Evolutionary conservation across 169 alveolate genomes (phyloP), one percentile per base, ranked within the genome.

Genomic region (Babesia divergens): DNA sequence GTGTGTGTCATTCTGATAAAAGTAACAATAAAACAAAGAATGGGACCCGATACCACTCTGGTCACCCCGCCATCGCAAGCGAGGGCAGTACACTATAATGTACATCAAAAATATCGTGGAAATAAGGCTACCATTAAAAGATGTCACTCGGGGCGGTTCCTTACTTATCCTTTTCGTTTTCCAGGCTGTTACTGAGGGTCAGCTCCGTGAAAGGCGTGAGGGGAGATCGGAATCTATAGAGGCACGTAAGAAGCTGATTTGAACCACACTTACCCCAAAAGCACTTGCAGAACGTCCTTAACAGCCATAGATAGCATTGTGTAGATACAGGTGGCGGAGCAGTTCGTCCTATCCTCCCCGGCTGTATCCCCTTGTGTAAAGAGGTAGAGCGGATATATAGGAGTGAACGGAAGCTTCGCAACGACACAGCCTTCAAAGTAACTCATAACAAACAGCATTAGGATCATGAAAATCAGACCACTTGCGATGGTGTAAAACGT

Each of bases 361-460:
- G 58, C 79, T 29, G 65, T 46, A 24, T 89, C 90, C 32, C 89
- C 65, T 42, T 76, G 87, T n/a, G 93, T 89, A 54, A 89, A 65
- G 54, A 84, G 37, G 46, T 83, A 51, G 46, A 89, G 51, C 20
- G 85, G 86, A 38, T 71, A 75, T 31, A 89, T 44, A 22, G 93
- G 93, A 52, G 44, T 82, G 75, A 89, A 89, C n/a, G 93, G 93
- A 40, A 89, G 75, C 54, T 84, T 82, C 35, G 89, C 93, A 32
- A 89, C 76, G 47, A 84, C 75, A 67, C 83, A 65, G 35, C 87
- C 88, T 72, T 89, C 93, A 70, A 89, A 89, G 66, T 80, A 64
- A 83, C 93, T 89, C 89, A 89, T 84, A 32, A 84, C 70, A 50
- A 84, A 52, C 16, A 89, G 89, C 93, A 89, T 89, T 55, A 89